Evolutionary conservation across 768 basidiomycete genomes (phyloP), one percentile per base, ranked within the genome.

Genomic region (Phallus indusiatus): DNA sequence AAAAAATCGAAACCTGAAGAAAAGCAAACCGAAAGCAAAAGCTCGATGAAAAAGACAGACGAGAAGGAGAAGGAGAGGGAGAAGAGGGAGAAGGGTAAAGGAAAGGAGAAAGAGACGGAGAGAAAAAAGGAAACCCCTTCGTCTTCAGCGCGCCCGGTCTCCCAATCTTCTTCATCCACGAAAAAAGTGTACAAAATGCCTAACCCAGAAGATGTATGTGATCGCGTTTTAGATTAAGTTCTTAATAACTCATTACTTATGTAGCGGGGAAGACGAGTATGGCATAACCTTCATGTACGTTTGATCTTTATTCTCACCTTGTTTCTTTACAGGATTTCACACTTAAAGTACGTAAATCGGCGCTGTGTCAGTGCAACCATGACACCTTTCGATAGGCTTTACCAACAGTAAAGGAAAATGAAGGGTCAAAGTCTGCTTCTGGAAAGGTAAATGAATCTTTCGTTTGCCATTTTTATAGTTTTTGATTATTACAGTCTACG

Each of bases 81-180:
- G 53, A 56, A 46, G 53, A n/a, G 51, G 54, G 68, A 67, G 61
- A 63, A 68, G 52, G 74, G 74, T 52, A 51, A 59, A 33, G 54
- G 46, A 12, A 48, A 60, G 50, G n/a, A 63, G 37, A 57, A 28
- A 36, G 54, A 46, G 33, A 50, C 4, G 17, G 48, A 46, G 47
- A 59, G 63, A 20, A 21, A 46, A 61, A 53, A 52, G 46, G 54
- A 28, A 24, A 65, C 54, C 54, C 54, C 34, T 54, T 20, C 52
- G 24, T 56, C 17, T n/a, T 54, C 56, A 55, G 52, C 11, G 11
- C 24, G 16, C 21, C 17, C 47, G 20, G 12, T 48, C 55, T 42
- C 42, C 12, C 42, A n/a, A n/a, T 10, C 42, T 42, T 8, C 36
- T 8, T 10, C 42, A 42, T 6, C 34, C 33, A 20, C n/a, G 21